Evolutionary conservation across 2,329 filamentous ascomycete genomes (phyloP).

Genomic region (Aspergillus chevalieri): DNA sequence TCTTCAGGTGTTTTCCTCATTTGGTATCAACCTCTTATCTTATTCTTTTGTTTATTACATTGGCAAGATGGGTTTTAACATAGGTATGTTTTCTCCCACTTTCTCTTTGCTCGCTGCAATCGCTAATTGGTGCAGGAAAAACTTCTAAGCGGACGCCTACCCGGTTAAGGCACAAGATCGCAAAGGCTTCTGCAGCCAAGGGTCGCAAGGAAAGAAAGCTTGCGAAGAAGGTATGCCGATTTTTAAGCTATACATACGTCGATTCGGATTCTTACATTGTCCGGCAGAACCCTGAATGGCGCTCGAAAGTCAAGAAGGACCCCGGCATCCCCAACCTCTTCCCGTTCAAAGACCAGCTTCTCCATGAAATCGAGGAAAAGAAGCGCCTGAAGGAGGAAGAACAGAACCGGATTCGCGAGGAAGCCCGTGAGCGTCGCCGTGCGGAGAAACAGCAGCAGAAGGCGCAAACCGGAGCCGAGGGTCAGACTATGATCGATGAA

Average conservation of each 20-base stretch:
- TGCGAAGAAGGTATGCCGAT: conserved; percentile 63
- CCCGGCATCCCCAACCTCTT: conserved; percentile 96
- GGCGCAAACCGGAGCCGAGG: conserved; percentile 26
- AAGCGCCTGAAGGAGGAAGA: conserved; percentile 77
- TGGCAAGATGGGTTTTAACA: conserved; percentile 34
- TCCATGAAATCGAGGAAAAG: conserved; percentile 90
- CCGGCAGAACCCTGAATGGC: conserved; percentile 84
- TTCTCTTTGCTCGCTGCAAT: background rate
- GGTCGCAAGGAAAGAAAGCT: conserved; percentile 83
- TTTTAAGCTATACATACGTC: background rate
- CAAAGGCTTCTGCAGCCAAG: conserved; percentile 85
- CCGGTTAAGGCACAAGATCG: conserved; percentile 89
- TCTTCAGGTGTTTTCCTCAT: conserved; percentile 19
- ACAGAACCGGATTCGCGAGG: conserved; percentile 61
- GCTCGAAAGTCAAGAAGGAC: conserved; percentile 91
- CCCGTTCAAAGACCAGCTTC: conserved; percentile 92
- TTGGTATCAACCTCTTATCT: conserved; percentile 10
- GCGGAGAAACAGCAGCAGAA: conserved; percentile 34
- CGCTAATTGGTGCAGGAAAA: conserved; percentile 57
- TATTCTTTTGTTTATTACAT: conserved; percentile 10
- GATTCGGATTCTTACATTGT: background rate
- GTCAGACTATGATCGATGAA: conserved; percentile 34
- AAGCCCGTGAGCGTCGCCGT: conserved; percentile 47
- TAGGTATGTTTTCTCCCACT: conserved; percentile 23
- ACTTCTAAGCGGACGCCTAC: conserved; percentile 88